Percentiles rank a stretch among this genome's conserved stretches.
phyloP scores from a whole-genome alignment of 176 grass and related monocot genomes.

The Secale cereale region DNA sequence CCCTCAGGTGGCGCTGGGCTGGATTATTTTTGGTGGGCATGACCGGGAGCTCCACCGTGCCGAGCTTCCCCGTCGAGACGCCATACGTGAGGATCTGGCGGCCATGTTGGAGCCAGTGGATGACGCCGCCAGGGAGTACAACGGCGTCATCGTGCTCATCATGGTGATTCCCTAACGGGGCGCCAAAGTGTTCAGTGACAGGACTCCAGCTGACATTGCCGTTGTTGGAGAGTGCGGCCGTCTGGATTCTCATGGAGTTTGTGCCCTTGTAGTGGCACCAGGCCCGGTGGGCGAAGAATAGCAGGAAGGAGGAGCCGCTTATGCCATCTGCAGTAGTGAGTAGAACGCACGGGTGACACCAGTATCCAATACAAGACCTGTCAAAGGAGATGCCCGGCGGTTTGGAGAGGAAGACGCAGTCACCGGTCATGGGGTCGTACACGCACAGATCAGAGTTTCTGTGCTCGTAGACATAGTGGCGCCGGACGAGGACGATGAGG shows the following conservation, averaged over 20 bases:
- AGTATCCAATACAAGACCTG: no score
- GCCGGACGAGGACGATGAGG: no score
- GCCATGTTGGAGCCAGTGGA: neutral
- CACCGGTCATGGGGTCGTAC: neutral
- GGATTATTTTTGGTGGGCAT: neutral
- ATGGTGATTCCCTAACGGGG: no score
- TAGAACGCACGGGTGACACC: no score
- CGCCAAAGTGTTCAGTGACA: neutral
- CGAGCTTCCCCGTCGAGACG: neutral
- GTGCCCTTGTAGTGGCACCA: no score
- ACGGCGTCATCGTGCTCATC: neutral
- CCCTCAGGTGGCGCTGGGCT: neutral
- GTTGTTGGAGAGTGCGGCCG: no score
- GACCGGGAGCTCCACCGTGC: neutral
- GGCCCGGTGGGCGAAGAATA: no score
- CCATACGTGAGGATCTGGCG: neutral
- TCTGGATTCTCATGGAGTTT: no score
- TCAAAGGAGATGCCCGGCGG: neutral
- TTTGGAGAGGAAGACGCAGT: neutral
- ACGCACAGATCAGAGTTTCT: neutral
- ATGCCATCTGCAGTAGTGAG: no score
- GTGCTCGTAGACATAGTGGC: no score
- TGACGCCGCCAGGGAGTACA: neutral
- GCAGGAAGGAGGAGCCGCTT: no score
- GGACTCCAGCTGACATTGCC: neutral